Evolutionary conservation across 306 rosid species (phyloP), one percentile per base, ranked within the genome.

Genomic region (Purshia tridentata): DNA sequence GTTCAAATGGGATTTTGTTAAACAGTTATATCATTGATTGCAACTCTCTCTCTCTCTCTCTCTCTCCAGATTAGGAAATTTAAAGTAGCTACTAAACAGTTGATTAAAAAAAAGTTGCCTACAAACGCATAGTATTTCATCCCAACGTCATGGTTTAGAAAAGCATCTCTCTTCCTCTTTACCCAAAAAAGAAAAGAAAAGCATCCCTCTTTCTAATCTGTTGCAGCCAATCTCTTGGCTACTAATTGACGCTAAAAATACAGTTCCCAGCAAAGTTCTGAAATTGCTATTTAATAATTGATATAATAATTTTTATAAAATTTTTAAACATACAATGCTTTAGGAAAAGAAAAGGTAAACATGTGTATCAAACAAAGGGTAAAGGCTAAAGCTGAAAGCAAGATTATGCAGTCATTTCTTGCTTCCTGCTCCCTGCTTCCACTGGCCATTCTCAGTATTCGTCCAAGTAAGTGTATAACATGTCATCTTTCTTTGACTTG

Each of bases 401-500:
- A 85, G 83, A 81, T 47, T 66, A 48, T 13, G 64, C 81, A 75
- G 70, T 68, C 70, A 65, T 71, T 67, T 66, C 71, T 73, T 68
- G 83, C 86, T 80, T 83, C 73, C 58, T 68, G 83, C 86, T n/a
- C n/a, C 35, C 35, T 68, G 83, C 86, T 80, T 83, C 73, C 58
- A 59, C 41, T 65, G 81, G 41, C 15, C 59, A 59, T 11, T 35
- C 77, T 89, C 88, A 91, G 75, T 91, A 94, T 85, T 92, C 99
- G 10, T 95, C 99, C 91, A 95, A 76, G 70, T 91, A 95, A 56
- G 96, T 88, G 78, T 95, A 91, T 67, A 95, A 77, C 87, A 70
- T 90, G 18, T 95, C 98, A 65, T 95, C 98, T 84, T 91, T 95
- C 93, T 92, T 95, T 3, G 97, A 91, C 83, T 92, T 95, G 76